These are phyloP conservation scores for Epichloe uncinata DNA, from an alignment of 2,329 filamentous ascomycete species.

Conservation along the genomic window DNA sequence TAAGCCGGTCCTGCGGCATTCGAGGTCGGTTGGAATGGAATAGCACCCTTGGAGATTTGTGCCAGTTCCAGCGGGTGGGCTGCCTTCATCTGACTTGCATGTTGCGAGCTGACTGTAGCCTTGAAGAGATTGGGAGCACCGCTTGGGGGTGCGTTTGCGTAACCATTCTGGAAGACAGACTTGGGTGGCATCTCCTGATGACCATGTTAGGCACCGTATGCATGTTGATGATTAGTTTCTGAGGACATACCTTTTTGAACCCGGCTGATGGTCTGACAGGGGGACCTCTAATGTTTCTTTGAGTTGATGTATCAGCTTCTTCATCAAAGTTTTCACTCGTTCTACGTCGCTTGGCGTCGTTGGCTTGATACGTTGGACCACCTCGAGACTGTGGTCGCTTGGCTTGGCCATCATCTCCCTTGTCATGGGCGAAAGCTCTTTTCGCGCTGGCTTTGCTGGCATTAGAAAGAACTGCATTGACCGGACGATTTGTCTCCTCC, in stretches of 20 bases:
- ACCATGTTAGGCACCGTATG: background rate
- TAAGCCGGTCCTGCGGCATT: constrained; percentile 41
- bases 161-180: constrained; percentile 46
- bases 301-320: constrained; percentile 44
- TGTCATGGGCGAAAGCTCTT: constrained; percentile 55
- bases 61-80: constrained; percentile 68
- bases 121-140: constrained; percentile 49
- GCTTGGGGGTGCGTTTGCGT: constrained; percentile 44
- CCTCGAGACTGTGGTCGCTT: constrained; percentile 32
- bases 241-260: constrained; percentile 52
- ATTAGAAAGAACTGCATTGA: constrained; percentile 47
- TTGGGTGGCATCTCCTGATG: constrained; percentile 47
- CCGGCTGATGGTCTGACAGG: constrained; percentile 69
- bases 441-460: constrained; percentile 52
- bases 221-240: background rate
- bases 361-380: constrained; percentile 49
- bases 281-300: constrained; percentile 61
- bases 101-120: constrained; percentile 51
- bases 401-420: constrained; percentile 40
- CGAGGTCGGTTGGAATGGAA: constrained; percentile 68
- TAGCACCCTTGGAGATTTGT: constrained; percentile 78
- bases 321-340: constrained; percentile 61
- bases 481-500: constrained; percentile 48
- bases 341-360: constrained; percentile 67
- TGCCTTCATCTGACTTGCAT: constrained; percentile 48